Percentiles rank a stretch among this genome's conserved stretches.
Conservation (phyloP, 345 rosid species). For the Mangifera indica region DNA sequence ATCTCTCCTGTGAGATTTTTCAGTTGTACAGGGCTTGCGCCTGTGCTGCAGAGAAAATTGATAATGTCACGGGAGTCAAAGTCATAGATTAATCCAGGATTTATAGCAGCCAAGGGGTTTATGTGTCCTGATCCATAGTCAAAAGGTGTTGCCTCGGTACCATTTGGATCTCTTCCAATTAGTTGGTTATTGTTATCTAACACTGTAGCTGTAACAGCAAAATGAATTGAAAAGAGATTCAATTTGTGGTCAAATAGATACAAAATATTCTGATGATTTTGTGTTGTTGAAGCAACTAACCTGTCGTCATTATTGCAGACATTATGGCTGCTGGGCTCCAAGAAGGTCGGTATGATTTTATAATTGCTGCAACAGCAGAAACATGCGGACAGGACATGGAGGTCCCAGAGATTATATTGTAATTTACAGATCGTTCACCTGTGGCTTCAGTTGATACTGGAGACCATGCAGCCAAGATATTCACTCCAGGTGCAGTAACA, state of each 20-base stretch:
- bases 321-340: constrained; percentile 55
- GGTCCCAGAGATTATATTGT: constrained; percentile 47
- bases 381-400: constrained; percentile 59
- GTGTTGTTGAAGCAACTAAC: constrained; percentile 24
- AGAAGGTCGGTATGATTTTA: constrained; percentile 44
- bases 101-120: constrained; percentile 41
- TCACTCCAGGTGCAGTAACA: constrained; percentile 47
- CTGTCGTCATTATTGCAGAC: constrained; percentile 64
- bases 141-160: constrained; percentile 41
- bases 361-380: constrained; percentile 41
- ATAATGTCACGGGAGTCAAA: constrained; percentile 32
- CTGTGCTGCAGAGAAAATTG: constrained; percentile 47
- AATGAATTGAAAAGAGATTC: not conserved
- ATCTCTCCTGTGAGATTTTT: constrained; percentile 44
- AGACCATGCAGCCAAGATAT: constrained; percentile 55
- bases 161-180: constrained; percentile 41
- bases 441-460: constrained; percentile 30
- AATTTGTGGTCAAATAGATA: not conserved
- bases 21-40: constrained; percentile 42
- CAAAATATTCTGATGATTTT: not conserved
- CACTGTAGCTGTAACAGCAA: constrained; percentile 31
- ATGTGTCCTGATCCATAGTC: constrained; percentile 60
- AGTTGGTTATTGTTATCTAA: constrained; percentile 31
- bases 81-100: constrained; percentile 48
- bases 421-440: constrained; percentile 29